Evolutionary conservation across 129 eudicot genomes (phyloP).

Genomic region (Flaveria brownii): DNA sequence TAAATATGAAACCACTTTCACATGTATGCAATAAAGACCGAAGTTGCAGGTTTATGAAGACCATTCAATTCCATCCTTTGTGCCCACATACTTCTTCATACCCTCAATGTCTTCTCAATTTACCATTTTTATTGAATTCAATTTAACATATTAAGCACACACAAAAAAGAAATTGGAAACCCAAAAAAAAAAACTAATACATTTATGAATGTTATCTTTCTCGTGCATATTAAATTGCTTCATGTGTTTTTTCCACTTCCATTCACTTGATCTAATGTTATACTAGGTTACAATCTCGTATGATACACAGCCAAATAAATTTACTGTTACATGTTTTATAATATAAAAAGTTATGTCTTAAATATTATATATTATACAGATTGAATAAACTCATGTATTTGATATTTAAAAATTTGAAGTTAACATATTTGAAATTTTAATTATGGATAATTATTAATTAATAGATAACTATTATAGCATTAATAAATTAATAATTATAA

Average conservation of each 20-base stretch:
- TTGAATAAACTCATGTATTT: no score
- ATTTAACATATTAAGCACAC: background rate
- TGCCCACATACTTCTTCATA: constrained; percentile 42
- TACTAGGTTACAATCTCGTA: no score
- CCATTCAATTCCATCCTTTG: constrained; percentile 39
- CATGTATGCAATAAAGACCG: constrained; percentile 69
- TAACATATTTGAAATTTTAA: no score
- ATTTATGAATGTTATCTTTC: constrained; percentile 24
- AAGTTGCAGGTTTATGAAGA: constrained; percentile 53
- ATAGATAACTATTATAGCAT: no score
- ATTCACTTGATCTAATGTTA: constrained; percentile 1
- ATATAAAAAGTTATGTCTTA: no score
- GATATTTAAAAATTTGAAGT: no score
- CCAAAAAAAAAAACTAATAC: constrained; percentile 17
- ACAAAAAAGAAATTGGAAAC: constrained; percentile 13
- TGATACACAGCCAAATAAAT: no score
- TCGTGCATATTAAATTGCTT: constrained; percentile 39
- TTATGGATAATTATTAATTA: no score
- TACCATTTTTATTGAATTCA: background rate
- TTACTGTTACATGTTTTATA: no score
- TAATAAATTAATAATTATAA: no score
- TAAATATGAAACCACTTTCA: constrained; percentile 51
- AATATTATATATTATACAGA: no score
- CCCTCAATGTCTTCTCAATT: constrained; percentile 31
- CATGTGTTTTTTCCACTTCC: constrained; percentile 31